Base-by-base conservation (phyloP, 2,329 filamentous ascomycete species). In the Hysterium pulicare region DNA sequence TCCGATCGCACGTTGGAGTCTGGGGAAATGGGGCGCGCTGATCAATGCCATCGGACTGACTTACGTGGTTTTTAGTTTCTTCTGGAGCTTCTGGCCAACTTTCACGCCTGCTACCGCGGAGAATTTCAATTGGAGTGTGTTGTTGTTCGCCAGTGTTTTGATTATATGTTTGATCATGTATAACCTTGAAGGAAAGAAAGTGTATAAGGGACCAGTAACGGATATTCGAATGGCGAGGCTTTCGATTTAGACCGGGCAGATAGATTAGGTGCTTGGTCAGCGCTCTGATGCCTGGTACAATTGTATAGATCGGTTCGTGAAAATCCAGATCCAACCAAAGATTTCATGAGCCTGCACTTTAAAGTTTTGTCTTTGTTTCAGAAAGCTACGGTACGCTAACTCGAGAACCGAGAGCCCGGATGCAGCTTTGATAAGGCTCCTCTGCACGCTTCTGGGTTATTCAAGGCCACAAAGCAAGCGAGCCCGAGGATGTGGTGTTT, bases 1-100 rank as follows among this genome's bases (percentile, higher is more conserved):
- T 0, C 55, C 58, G 5, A 35, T 37, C 2, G 59, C 58, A 4
- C 54, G 58, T 2, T 71, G 65, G 64, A 60, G 58, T 19, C 51
- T 71, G 3, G 67, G 68, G 0, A 46, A 46, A 28, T 60, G 51
- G 33, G 68, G 68, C 9, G 33, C 64, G 7, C 45, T 51, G 2
- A 46, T 71, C 40, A 71, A 71, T 31, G 31, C 43, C 6, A 23
- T 64, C 6, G 67, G 58, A 0, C 31, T 69, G 10, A 1, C 50
- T 7, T 71, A 70, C 41, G 59, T 2, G 64, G 62, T 20, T 52
- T 64, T 2, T 46, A 59, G 5, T 72, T 74, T 42, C 62, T 69
- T 3, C 50, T 71, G 65, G 66, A 56, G 55, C 7, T 62, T 66
- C 48, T 70, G 67, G 67, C 58, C 58, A 3, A 47, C 45, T n/a